A percentile compares a stretch with the other conserved stretches of the same genome.
These are phyloP conservation scores for Microbotryum intermedium DNA, from an alignment of 1,284 basidiomycete genomes.

Conservation along the genomic window DNA sequence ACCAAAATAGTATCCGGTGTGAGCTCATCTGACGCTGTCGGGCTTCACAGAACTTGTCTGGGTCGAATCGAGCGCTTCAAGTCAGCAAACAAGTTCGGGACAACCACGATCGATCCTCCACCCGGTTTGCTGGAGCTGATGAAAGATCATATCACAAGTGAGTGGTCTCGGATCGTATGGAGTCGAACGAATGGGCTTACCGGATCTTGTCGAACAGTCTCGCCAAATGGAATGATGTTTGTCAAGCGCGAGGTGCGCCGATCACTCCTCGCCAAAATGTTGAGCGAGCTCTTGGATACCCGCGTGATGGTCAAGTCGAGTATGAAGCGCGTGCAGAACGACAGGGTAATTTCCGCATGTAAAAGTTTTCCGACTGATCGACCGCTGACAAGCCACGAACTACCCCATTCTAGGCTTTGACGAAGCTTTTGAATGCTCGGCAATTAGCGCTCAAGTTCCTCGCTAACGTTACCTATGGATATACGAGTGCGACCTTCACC, in stretches of 20 bases:
- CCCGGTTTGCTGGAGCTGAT: slow-evolving; percentile 60
- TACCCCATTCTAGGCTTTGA: slow-evolving; percentile 51
- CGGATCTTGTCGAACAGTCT: slow-evolving; percentile 49
- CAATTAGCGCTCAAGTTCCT: slow-evolving; percentile 80
- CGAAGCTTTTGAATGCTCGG: slow-evolving; percentile 69
- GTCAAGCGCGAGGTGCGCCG: slow-evolving; percentile 76
- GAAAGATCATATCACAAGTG: slow-evolving; percentile 65
- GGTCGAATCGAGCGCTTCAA: slow-evolving; percentile 77
- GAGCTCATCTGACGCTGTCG: background rate
- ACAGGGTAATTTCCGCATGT: slow-evolving; percentile 63
- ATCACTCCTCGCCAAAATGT: slow-evolving; percentile 82
- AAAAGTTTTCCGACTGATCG: background rate
- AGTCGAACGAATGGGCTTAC: background rate
- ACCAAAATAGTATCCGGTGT: background rate
- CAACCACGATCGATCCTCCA: slow-evolving; percentile 60
- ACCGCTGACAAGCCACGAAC: slow-evolving; percentile 1
- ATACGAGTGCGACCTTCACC: slow-evolving; percentile 85
- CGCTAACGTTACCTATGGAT: slow-evolving; percentile 56
- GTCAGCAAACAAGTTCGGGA: slow-evolving; percentile 77
- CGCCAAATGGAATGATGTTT: slow-evolving; percentile 90
- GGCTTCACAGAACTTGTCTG: slow-evolving; percentile 67
- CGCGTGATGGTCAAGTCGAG: slow-evolving; percentile 94
- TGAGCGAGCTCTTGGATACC: slow-evolving; percentile 87
- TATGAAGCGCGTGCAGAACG: slow-evolving; percentile 69
- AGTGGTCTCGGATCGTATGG: too few species aligned